Conservation (phyloP, 2,329 filamentous ascomycete genomes). For the Neopestalotiopsis sp. region DNA sequence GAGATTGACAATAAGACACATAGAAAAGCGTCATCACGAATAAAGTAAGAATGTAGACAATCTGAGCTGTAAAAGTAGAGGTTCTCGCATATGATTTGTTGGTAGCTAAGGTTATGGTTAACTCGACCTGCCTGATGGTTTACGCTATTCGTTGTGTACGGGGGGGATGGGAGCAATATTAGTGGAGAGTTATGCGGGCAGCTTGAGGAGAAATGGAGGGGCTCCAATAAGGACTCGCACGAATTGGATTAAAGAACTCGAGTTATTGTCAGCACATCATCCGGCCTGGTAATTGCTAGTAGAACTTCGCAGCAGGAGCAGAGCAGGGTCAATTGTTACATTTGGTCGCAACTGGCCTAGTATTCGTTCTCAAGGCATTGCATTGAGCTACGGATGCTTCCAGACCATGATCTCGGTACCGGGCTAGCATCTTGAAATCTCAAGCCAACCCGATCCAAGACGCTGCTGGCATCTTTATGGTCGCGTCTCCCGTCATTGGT, state of each 20-base stretch:
- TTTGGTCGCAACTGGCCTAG: too few species aligned
- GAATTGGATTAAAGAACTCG: neutral
- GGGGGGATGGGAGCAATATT: neutral
- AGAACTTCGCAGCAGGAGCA: too few species aligned
- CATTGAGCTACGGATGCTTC: too few species aligned
- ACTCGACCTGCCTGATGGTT: neutral
- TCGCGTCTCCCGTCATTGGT: too few species aligned
- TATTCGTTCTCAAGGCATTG: too few species aligned
- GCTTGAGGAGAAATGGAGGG: neutral
- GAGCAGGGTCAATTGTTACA: too few species aligned
- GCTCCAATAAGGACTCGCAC: neutral
- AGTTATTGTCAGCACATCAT: neutral
- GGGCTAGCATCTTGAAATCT: too few species aligned
- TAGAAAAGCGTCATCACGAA: slow-evolving; percentile 10
- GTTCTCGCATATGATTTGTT: neutral
- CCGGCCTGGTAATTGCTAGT: neutral
- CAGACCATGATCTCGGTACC: too few species aligned
- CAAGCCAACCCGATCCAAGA: too few species aligned
- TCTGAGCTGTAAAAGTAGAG: neutral
- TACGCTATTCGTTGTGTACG: neutral
- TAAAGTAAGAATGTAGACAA: neutral
- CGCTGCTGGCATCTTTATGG: too few species aligned
- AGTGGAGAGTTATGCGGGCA: neutral
- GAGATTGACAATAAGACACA: slow-evolving; percentile 1
- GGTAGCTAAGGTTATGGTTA: neutral